These are phyloP conservation scores for Penicillium cataractarum DNA, from an alignment of 495 filamentous ascomycete species.

Conservation along the genomic window DNA sequence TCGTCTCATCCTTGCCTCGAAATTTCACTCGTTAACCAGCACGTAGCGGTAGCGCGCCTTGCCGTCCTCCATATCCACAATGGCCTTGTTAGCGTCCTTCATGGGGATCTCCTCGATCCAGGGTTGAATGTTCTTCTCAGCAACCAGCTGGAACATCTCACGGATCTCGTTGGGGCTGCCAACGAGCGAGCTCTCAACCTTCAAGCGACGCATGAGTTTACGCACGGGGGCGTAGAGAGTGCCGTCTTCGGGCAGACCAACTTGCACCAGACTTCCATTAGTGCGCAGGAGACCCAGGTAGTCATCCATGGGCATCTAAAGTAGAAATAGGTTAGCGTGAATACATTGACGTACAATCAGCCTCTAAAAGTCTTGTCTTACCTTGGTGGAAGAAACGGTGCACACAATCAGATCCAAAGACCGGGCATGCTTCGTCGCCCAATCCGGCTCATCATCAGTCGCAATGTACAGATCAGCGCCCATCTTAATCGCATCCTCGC, in stretches of 20 bases:
- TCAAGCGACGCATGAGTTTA: slow-evolving; percentile 65
- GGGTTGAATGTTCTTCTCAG: slow-evolving; percentile 68
- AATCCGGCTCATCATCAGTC: slow-evolving; percentile 76
- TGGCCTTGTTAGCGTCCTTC: slow-evolving; percentile 72
- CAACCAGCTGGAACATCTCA: slow-evolving; percentile 81
- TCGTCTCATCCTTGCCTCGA: background rate
- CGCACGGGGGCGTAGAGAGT: slow-evolving; percentile 62
- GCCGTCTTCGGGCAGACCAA: slow-evolving; percentile 74
- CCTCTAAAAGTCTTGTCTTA: slow-evolving; percentile 7
- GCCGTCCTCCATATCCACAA: slow-evolving; percentile 70
- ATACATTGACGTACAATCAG: background rate
- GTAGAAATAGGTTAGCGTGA: background rate
- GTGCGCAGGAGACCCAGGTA: slow-evolving; percentile 71
- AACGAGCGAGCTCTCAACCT: slow-evolving; percentile 71
- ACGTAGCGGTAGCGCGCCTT: slow-evolving; percentile 79
- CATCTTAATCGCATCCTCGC: slow-evolving; percentile 67
- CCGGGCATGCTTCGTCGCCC: slow-evolving; percentile 66
- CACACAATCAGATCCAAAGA: slow-evolving; percentile 79
- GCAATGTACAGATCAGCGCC: slow-evolving; percentile 74
- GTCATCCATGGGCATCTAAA: slow-evolving; percentile 67
- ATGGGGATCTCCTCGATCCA: slow-evolving; percentile 74
- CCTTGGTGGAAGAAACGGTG: slow-evolving; percentile 73
- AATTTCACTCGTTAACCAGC: slow-evolving; percentile 60
- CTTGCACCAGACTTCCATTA: slow-evolving; percentile 77
- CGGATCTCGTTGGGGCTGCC: slow-evolving; percentile 73